Evolutionary conservation across 2,329 filamentous ascomycete species (phyloP), one percentile per base, ranked within the genome.

Genomic region (Dactylellina cionopaga): DNA sequence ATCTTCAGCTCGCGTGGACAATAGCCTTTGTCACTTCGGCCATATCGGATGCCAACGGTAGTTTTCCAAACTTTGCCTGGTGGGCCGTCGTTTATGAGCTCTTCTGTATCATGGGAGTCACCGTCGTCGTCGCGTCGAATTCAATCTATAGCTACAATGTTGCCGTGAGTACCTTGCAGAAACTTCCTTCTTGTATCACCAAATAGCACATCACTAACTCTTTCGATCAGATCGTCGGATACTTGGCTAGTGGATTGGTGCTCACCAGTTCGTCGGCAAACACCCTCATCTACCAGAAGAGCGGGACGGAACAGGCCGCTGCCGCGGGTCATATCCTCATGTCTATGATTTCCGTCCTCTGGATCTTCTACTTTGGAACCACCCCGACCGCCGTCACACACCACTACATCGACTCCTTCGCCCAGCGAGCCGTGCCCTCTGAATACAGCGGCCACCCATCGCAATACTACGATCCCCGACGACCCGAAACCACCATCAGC

Each of bases 341-440:
- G 47, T 94, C 92, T 68, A 97, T 98, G 87, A 89, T 97, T 62
- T 88, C 90, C 76, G 93, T 97, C 87, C 87, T 98, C 70, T 99
- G 95, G 95, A 96, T 97, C 77, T 96, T 98, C 82, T 98, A 98
- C 84, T 99, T 97, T 78, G 95, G 95, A 78, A 96, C 94, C 1
- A 90, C 92, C 15, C 92, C 94, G 0, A 91, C 92, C 41, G 91
- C 93, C 13, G 87, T 89, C 60, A 91, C 93, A 75, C 91, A 94
- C 77, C 89, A 92, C 65, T 96, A 96, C 80, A 90, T 98, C 77
- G 95, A 99, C 82, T 96, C 94, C 0, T 97, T 97, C 79, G 92
- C 95, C 97, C 19, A 88, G 95, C 83, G 98, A 98, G 82, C 79
- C 65, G 60, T 74, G 13, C 79, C 78, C 11, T 49, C 76, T 76